Base-by-base conservation (phyloP, 106 monocot species). In the Dioscorea alata region DNA sequence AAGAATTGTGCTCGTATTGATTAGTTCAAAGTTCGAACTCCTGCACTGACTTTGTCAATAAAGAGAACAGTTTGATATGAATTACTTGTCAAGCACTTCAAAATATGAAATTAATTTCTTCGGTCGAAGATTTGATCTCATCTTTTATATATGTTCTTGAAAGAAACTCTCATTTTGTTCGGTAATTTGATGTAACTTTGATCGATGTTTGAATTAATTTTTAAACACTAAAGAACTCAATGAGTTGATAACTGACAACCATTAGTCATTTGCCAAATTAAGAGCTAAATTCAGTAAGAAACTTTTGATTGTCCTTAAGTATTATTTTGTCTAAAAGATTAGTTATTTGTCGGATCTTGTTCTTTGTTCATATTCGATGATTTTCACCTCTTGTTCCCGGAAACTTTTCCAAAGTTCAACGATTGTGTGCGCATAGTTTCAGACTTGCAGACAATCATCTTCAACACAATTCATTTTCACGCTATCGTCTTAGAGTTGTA, bases 21-120 rank as follows among this genome's bases (percentile, higher is more conserved):
- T 59, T 21, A 59, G 59, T 59, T 59, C 22, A 23, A 23, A 58
- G 19, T n/a, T 28, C 28, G 28, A 28, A 42, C 42, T 42, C 19
- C 15, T 56, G 54, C 12, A 56, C 4, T 56, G 23, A 59, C 22
- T 21, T 59, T 59, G 59, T 48, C 42, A 4, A 10, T 48, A 7
- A 22, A 48, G 48, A 65, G 13, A 48, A 48, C 2, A 23, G 59
- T 22, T 20, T 22, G 6, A 22, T 59, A 54, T 18, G 5, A 54
- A 61, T 70, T 63, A 53, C 76, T 76, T 76, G 64, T 64, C 70
- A 70, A 64, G 21, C 76, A 70, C 76, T 76, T 76, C 62, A 64
- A 60, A 6, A 20, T 57, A 24, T 32, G 33, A 70, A 69, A 57
- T 16, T 23, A 69, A 57, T 16, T 23, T 23, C 25, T 16, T 23